A percentile compares a stretch with the other conserved stretches of the same genome.
Conservation (phyloP, 768 basidiomycete genomes). For the Trametes cinnabarina region DNA sequence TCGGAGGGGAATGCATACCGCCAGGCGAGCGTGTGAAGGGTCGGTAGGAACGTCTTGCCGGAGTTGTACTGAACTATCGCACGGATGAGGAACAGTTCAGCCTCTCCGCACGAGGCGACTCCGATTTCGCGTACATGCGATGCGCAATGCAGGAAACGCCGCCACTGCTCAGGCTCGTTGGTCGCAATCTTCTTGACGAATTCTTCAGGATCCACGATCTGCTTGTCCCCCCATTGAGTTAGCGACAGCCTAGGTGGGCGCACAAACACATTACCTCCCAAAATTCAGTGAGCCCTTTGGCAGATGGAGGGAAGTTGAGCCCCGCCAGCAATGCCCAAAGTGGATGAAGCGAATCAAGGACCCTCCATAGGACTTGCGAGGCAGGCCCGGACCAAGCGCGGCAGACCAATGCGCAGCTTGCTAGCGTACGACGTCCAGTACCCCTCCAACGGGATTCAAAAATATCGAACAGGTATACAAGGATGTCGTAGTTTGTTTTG, state of each 20-base stretch:
- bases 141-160: constrained; percentile 4
- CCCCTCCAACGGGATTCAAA: neutral
- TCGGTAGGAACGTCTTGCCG: constrained; percentile 2
- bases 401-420: constrained; percentile 9
- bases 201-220: constrained; percentile 4
- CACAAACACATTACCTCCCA: neutral
- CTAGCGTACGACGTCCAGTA: neutral
- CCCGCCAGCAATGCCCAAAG: constrained; percentile 8
- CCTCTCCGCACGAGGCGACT: neutral
- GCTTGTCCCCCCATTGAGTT: neutral
- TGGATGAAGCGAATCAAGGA: constrained; percentile 1
- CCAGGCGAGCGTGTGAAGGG: constrained; percentile 3
- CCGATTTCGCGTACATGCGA: constrained; percentile 6
- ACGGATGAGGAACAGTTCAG: constrained; percentile 8
- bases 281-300: neutral
- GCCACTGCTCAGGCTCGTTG: constrained; percentile 4
- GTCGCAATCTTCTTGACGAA: constrained; percentile 1
- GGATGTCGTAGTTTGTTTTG: constrained; percentile 9
- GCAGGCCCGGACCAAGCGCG: constrained; percentile 6
- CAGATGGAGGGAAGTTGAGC: neutral
- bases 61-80: constrained; percentile 2
- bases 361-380: constrained; percentile 5
- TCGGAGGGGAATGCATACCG: constrained; percentile 2
- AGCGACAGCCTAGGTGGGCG: neutral
- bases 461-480: neutral